phyloP scores from a whole-genome alignment of 2,329 filamentous ascomycete genomes.

The Trichoderma afroharzianum region DNA sequence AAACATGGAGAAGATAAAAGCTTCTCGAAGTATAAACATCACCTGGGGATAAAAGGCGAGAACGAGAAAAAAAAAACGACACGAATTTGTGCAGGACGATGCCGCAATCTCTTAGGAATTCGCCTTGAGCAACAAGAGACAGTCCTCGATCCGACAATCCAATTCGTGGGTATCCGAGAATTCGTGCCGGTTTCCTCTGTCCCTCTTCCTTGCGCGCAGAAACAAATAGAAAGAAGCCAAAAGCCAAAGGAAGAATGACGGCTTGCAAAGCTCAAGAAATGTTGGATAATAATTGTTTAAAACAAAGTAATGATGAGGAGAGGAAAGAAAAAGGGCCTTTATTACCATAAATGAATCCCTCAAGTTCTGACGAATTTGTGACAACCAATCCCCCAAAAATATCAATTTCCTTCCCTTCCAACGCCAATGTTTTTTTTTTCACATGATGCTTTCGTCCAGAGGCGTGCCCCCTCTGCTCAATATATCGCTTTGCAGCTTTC shows the following conservation, averaged over 20 bases:
- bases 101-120: background rate
- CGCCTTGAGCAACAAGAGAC: background rate
- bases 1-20: background rate
- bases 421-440: constrained; percentile 8
- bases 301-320: constrained; percentile 8
- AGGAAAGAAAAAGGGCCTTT: constrained; percentile 15
- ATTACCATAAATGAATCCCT: constrained; percentile 13
- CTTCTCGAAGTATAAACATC: background rate
- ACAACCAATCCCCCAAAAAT: background rate
- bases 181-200: background rate
- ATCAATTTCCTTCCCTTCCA: background rate
- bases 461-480: constrained; percentile 34
- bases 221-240: background rate
- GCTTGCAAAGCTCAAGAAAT: background rate
- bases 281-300: background rate
- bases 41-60: background rate
- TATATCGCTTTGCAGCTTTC: constrained; percentile 38
- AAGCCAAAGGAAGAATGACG: background rate
- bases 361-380: background rate
- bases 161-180: background rate
- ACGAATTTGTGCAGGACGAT: background rate
- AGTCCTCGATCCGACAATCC: background rate
- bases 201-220: background rate
- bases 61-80: background rate
- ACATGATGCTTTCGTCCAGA: constrained; percentile 33